Conservation (phyloP, 2,329 filamentous ascomycete species). For the Graphium sp. region DNA sequence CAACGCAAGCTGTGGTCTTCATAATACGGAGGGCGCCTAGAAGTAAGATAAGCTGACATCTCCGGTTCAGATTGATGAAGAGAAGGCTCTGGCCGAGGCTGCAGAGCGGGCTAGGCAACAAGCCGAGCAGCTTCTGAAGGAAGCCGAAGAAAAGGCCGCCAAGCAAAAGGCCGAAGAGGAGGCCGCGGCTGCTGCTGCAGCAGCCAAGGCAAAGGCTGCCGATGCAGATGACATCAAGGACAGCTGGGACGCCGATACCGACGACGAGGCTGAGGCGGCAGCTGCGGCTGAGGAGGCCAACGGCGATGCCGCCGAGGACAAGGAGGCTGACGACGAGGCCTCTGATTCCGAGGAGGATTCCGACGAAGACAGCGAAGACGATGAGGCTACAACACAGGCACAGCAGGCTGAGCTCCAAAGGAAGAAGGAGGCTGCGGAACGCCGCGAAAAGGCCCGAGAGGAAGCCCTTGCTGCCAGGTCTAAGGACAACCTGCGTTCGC, state of each 20-base stretch:
- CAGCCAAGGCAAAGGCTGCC: constrained; percentile 56
- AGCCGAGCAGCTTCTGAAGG: constrained; percentile 49
- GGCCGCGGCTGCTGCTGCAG: constrained; percentile 37
- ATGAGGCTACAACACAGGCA: constrained; percentile 60
- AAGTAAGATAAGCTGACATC: background rate
- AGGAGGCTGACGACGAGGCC: constrained; percentile 20
- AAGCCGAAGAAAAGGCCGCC: constrained; percentile 43
- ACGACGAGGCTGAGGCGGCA: constrained; percentile 43
- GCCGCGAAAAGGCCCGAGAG: constrained; percentile 78
- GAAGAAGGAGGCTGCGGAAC: constrained; percentile 78
- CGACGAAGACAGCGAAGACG: constrained; percentile 49
- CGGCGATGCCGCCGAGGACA: constrained; percentile 9
- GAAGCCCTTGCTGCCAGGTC: constrained; percentile 82
- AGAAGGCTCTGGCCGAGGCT: constrained; percentile 61
- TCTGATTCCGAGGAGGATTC: constrained; percentile 21
- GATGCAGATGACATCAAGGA: constrained; percentile 75
- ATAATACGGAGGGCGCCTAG: background rate
- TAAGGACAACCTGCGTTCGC: constrained; percentile 86
- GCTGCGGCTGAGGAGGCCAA: constrained; percentile 10
- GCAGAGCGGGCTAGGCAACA: constrained; percentile 53
- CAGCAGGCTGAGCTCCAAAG: constrained; percentile 56
- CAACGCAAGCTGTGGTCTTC: no score
- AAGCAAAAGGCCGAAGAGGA: constrained; percentile 20
- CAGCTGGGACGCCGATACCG: constrained; percentile 81
- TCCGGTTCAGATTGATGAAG: constrained; percentile 47